Base-by-base conservation (phyloP, 805 yeast species). In the Saccharomycopsis javanensis region DNA sequence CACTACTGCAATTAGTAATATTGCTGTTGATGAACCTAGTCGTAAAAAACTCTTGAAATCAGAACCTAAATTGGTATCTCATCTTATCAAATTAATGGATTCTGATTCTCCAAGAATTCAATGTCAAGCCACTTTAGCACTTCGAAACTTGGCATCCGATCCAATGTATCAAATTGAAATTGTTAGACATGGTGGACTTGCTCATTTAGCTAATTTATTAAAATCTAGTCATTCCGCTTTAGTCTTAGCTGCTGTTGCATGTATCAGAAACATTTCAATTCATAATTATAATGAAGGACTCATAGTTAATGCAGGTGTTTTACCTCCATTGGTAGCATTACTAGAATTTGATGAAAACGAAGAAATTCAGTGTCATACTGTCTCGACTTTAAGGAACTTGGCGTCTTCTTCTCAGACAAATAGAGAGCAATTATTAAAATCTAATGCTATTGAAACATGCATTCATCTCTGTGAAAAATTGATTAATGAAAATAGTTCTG, bases 281-380 rank as follows among this genome's bases (percentile, higher is more conserved):
- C 98, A 94, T 68, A 97, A 99, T 33, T 78, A 88, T 71, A 94
- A 94, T 70, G 99, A 94, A 75, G 92, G 95, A 15, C 77, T 94
- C 57, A 94, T 94, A 52, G 94, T 94, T 57, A 97, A 94, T 63
- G 97, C 98, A 4, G 99, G 99, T 1, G 94, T 94, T 73, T 77
- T 94, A 66, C 83, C 85, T 66, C 98, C 99, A 8, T 79, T 94
- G 64, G 97, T 94, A 16, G 79, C 83, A 8, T 75, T 94, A 60
- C 81, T 94, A 63, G 91, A 86, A 68, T 88, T 85, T 69, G 80
- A 82, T 54, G 96, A 88, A 66, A 86, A 88, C 63, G 97, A 92
- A 69, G 99, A 94, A 73, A 92, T 94, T 62, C 96, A 92, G 74
- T 94, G 99, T 69, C 99, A 94, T 72, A 95, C 98, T 1, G 96